phyloP scores from a whole-genome alignment of 805 yeast species.

The Wickerhamomyces sydowiorum region DNA sequence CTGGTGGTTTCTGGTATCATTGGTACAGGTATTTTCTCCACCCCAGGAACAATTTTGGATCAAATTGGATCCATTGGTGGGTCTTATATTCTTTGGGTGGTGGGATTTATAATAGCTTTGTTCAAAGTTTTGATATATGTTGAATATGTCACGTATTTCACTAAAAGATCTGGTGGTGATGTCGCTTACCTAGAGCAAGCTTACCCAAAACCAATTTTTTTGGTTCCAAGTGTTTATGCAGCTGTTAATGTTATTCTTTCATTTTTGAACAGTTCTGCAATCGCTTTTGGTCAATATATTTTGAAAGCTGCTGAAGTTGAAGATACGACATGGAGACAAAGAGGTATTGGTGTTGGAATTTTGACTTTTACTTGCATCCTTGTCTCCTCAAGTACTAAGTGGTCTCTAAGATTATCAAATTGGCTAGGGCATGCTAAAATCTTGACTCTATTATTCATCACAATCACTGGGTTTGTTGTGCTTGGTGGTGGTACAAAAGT shows the following conservation, averaged over 20 bases:
- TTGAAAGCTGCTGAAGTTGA: constrained; percentile 27
- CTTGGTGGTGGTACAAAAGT: constrained; percentile 31
- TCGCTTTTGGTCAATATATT: constrained; percentile 32
- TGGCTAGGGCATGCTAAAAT: constrained; percentile 31
- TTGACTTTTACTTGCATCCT: constrained; percentile 31
- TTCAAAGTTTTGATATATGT: constrained; percentile 32
- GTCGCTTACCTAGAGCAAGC: constrained; percentile 35
- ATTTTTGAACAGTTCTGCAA: constrained; percentile 29
- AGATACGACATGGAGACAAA: constrained; percentile 39
- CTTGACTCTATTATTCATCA: constrained; percentile 27
- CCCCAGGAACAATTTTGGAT: constrained; percentile 42
- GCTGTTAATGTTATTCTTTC: constrained; percentile 34
- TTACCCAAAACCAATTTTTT: constrained; percentile 28
- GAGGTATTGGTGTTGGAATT: constrained; percentile 36
- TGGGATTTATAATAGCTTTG: constrained; percentile 34
- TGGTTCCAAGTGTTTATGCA: constrained; percentile 32
- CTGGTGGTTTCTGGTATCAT: constrained; percentile 46
- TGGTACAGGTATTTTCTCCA: constrained; percentile 55
- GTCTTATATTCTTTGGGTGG: constrained; percentile 37
- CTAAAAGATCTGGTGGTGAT: constrained; percentile 31
- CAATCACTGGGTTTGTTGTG: constrained; percentile 30
- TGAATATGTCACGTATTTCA: constrained; percentile 36
- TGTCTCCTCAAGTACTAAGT: constrained; percentile 23
- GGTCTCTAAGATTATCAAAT: constrained; percentile 27
- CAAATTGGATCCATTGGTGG: constrained; percentile 39